Percentiles rank a stretch among this genome's conserved stretches.
Conservation (phyloP, 495 filamentous ascomycete genomes). For the Lasiosphaeris hirsuta region DNA sequence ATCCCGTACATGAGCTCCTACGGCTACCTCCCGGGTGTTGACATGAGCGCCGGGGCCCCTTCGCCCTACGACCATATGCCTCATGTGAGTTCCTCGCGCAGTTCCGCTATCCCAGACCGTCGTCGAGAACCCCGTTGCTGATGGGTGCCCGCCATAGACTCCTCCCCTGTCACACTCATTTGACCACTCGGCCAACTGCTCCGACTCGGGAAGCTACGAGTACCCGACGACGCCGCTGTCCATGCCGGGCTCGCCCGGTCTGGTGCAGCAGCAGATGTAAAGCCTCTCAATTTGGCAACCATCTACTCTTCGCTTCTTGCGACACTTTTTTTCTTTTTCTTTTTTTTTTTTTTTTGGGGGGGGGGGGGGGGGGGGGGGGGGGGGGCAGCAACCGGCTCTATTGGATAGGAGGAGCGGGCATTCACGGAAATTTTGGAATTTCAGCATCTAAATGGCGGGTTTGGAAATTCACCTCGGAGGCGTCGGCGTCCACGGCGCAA, state of each 20-base stretch:
- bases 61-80: constrained; percentile 62
- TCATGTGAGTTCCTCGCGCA: constrained; percentile 61
- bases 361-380: too few species aligned
- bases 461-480: too few species aligned
- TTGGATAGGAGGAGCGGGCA: too few species aligned
- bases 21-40: constrained; percentile 69
- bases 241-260: constrained; percentile 61
- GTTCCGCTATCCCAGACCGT: constrained; percentile 25
- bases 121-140: constrained; percentile 45
- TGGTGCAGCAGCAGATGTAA: constrained; percentile 35
- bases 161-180: constrained; percentile 80
- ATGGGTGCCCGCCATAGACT: constrained; percentile 59
- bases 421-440: too few species aligned
- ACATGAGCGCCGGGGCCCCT: constrained; percentile 52
- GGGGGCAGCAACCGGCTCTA: too few species aligned
- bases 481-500: too few species aligned
- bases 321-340: not conserved
- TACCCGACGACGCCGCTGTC: constrained; percentile 68
- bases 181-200: constrained; percentile 65
- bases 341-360: not conserved
- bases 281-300: not conserved
- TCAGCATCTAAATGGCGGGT: too few species aligned
- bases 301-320: not conserved
- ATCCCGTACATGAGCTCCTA: constrained; percentile 77
- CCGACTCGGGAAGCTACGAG: constrained; percentile 52